A percentile compares a stretch with the other conserved stretches of the same genome.
phyloP scores from a whole-genome alignment of 495 filamentous ascomycete genomes.

The Xylaria nigripes region DNA sequence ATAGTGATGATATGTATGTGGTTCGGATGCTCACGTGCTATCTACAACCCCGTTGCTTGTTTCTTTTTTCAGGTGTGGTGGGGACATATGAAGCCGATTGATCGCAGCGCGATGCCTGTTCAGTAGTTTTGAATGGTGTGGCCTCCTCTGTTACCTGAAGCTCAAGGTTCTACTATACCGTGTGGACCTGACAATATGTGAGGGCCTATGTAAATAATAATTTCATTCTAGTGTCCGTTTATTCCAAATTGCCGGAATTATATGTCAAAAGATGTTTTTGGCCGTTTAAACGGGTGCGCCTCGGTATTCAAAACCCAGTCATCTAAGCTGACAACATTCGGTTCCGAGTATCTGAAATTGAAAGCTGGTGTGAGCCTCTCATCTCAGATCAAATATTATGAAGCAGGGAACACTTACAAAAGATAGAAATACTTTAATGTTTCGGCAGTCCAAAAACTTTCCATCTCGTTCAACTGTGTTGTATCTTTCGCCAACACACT shows the following conservation, averaged over 20 bases:
- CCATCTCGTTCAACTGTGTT: constrained; percentile 42
- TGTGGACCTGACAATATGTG: background rate
- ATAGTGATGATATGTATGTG: background rate
- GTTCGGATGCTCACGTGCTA: background rate
- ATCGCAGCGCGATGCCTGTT: too few relatives aligned
- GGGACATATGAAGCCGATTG: too few relatives aligned
- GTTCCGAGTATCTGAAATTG: constrained; percentile 36
- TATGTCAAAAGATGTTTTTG: constrained; percentile 19
- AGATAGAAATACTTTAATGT: constrained; percentile 93
- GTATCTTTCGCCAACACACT: constrained; percentile 52
- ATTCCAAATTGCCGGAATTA: background rate
- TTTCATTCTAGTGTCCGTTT: background rate
- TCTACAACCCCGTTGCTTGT: too few relatives aligned
- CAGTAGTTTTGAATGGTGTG: too few relatives aligned
- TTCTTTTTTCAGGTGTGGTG: too few relatives aligned
- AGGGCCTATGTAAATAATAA: background rate
- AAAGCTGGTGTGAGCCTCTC: constrained; percentile 2
- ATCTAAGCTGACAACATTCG: constrained; percentile 66
- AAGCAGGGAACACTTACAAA: constrained; percentile 48
- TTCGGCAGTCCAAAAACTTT: constrained; percentile 65
- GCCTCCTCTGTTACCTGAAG: too few relatives aligned
- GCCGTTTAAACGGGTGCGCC: constrained; percentile 50
- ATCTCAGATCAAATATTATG: background rate
- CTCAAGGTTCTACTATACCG: too few relatives aligned
- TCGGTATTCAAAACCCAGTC: constrained; percentile 72